Evolutionary conservation across 345 rosid species (phyloP).

Genomic region (Bruguiera sexangula): DNA sequence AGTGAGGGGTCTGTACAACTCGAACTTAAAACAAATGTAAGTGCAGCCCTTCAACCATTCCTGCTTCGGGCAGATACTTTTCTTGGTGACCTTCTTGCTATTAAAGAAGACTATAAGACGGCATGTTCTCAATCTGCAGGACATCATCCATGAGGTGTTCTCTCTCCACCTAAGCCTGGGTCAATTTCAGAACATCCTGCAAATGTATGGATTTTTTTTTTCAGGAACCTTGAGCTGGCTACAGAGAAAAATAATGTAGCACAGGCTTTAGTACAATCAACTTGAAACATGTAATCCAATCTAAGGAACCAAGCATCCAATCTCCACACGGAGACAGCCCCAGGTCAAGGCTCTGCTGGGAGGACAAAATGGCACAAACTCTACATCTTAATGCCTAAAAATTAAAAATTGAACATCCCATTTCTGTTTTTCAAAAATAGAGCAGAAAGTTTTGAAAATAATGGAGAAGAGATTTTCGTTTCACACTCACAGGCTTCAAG

Average conservation of each 20-base stretch:
- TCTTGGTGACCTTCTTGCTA: slow-evolving; percentile 19
- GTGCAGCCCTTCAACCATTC: too few species aligned
- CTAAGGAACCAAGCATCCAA: too few species aligned
- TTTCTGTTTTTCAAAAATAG: not conserved
- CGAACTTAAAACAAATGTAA: too few species aligned
- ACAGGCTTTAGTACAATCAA: not conserved
- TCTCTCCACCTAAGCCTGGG: slow-evolving; percentile 65
- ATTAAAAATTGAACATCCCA: too few species aligned
- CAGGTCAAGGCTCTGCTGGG: too few species aligned
- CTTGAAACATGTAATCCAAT: too few species aligned
- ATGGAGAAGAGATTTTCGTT: not conserved
- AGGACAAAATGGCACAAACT: too few species aligned
- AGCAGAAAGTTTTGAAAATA: not conserved
- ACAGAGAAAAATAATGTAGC: not conserved
- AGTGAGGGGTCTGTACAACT: too few species aligned
- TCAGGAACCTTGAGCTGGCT: not conserved
- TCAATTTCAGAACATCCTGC: slow-evolving; percentile 74
- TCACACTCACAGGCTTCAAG: slow-evolving; percentile 69
- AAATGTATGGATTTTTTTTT: not conserved
- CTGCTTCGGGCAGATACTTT: too few species aligned
- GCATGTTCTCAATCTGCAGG: slow-evolving; percentile 74
- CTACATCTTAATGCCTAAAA: too few species aligned
- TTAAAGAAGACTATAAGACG: slow-evolving; percentile 66
- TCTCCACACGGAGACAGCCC: too few species aligned
- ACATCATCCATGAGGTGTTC: slow-evolving; percentile 83